phyloP scores from a whole-genome alignment of 1,139 yeast species.

The Zhuliangozyma blackwelliae region DNA sequence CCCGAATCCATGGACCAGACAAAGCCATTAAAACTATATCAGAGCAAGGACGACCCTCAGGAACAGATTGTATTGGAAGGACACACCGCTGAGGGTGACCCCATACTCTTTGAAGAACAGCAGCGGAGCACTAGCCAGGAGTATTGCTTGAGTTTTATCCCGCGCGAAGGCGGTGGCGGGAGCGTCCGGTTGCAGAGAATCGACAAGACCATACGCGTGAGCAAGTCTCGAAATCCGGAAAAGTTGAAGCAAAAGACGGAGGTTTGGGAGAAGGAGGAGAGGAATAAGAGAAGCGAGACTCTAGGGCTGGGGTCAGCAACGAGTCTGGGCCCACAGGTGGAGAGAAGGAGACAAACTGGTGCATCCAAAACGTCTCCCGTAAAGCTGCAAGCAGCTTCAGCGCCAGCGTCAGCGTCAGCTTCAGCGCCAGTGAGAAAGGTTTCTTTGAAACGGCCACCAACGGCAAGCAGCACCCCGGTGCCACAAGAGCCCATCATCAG shows the following conservation, averaged over 20 bases:
- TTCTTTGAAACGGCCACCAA: slow-evolving; percentile 14
- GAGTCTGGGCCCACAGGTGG: background rate
- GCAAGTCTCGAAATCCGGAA: slow-evolving; percentile 31
- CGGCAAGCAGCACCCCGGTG: slow-evolving; percentile 12
- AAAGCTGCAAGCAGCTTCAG: background rate
- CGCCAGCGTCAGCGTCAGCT: slow-evolving; percentile 1
- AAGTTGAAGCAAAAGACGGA: slow-evolving; percentile 15
- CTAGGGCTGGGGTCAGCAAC: background rate
- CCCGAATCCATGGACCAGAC: slow-evolving; percentile 42
- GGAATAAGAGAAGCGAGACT: background rate
- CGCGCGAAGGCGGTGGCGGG: slow-evolving; percentile 9
- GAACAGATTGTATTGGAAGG: slow-evolving; percentile 33
- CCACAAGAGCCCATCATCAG: slow-evolving; percentile 20
- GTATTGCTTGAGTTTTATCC: slow-evolving; percentile 26
- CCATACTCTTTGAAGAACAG: slow-evolving; percentile 37
- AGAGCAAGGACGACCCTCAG: slow-evolving; percentile 11
- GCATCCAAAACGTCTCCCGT: background rate
- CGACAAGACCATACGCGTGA: slow-evolving; percentile 31
- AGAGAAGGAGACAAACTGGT: background rate
- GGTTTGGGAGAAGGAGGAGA: slow-evolving; percentile 12
- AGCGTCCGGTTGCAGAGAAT: slow-evolving; percentile 22
- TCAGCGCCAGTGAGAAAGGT: slow-evolving; percentile 1
- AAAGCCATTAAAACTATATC: slow-evolving; percentile 32
- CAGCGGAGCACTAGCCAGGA: slow-evolving; percentile 23
- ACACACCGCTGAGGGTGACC: slow-evolving; percentile 18